Evolutionary conservation across 148 eudicot genomes (phyloP).

Genomic region (Silene uniflora): DNA sequence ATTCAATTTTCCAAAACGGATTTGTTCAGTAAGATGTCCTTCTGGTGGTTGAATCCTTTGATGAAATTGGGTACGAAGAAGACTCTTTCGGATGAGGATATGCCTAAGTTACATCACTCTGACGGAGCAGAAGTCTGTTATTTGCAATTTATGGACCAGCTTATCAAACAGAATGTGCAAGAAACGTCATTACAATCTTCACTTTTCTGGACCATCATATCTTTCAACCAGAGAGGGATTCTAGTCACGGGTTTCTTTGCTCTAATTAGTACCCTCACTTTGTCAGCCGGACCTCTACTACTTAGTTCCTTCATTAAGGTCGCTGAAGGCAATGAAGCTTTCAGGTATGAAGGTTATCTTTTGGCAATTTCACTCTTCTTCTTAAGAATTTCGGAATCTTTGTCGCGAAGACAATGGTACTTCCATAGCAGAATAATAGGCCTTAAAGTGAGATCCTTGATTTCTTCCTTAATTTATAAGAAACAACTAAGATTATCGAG

Average conservation of each 20-base stretch:
- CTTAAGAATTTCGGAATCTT: conserved; percentile 54
- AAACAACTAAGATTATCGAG: conserved; percentile 64
- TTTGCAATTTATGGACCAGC: conserved; percentile 31
- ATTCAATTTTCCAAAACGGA: conserved; percentile 50
- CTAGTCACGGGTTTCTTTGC: conserved; percentile 73
- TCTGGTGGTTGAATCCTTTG: conserved; percentile 71
- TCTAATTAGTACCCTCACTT: conserved; percentile 47
- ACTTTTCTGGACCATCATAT: conserved; percentile 43
- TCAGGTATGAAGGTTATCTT: conserved; percentile 53
- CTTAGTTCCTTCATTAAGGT: conserved; percentile 77
- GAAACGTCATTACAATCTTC: conserved; percentile 45
- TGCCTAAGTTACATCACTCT: conserved; percentile 44
- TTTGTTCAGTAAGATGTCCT: conserved; percentile 43
- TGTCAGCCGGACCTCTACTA: conserved; percentile 74
- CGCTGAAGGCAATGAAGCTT: conserved; percentile 57
- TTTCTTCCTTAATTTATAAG: conserved; percentile 63
- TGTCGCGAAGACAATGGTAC: conserved; percentile 79
- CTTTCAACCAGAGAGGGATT: conserved; percentile 60
- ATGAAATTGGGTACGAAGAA: conserved; percentile 57
- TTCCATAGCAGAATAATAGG: conserved; percentile 57
- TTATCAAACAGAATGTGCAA: conserved; percentile 28
- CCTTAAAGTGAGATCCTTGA: conserved; percentile 56
- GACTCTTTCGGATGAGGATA: conserved; percentile 54
- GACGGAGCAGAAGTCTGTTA: conserved; percentile 66
- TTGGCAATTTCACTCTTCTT: conserved; percentile 55